Base-by-base conservation (phyloP, 106 monocot genomes). In the Dendrobium officinale region DNA sequence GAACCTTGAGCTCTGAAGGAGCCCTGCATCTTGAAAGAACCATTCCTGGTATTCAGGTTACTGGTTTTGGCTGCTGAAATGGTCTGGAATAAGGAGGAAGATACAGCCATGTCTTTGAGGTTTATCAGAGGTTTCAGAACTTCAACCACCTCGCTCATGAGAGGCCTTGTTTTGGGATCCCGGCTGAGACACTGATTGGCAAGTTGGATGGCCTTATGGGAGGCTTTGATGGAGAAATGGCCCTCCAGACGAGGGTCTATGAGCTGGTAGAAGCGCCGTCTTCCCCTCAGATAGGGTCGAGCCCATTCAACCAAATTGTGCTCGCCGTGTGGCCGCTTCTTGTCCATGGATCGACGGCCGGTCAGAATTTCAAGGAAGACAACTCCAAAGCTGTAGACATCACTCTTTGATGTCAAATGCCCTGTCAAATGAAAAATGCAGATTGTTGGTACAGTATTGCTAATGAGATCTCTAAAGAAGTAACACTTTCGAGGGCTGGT, bases 101-200 rank as follows among this genome's bases (percentile, higher is more conserved):
- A 80, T 80, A 79, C 78, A 1, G 88, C 88, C 88, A 85, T 85
- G 88, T 88, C 88, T 47, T 85, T 85, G 80, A 88, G 85, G 80
- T 85, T 88, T 6, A 85, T 15, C 20, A 88, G 70, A 8, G 85
- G 88, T 47, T 88, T 82, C 47, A 88, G 88, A 41, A 31, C 80
- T 45, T 82, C 79, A 4, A 88, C 88, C 13, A 88, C 88, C 54
- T 88, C 73, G 11, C 85, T 88, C 88, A 88, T 88, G 40, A 85
- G 80, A 16, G 88, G 88, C 77, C 88, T 51, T 16, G 80, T 77
- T 61, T 88, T 88, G 37, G 88, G 72, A 42, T 88, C 88, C 43
- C 85, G 79, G 42, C 43, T 85, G 55, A 88, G 88, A 77, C 88
- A 88, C 70, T 80, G 77, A 27, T 78, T 77, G 15, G 88, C 88